Conservation (phyloP, 495 filamentous ascomycete species). For the Hyaloscypha variabilis region DNA sequence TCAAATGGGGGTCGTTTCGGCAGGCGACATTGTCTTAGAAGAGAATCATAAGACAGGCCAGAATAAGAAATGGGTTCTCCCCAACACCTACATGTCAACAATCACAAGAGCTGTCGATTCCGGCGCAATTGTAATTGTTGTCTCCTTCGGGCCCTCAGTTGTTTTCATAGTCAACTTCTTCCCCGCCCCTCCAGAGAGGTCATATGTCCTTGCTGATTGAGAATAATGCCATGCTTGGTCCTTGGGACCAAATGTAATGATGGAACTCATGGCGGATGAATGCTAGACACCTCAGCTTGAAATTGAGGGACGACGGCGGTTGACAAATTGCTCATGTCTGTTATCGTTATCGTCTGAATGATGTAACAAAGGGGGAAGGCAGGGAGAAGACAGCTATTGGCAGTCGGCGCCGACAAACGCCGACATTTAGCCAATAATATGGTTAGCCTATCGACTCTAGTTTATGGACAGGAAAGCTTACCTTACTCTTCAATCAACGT, state of each 20-base stretch:
- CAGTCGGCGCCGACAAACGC: no score
- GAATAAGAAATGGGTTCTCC: no score
- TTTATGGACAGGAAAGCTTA: no score
- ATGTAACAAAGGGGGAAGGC: neutral
- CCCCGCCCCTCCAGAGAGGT: constrained; percentile 9
- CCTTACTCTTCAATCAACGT: no score
- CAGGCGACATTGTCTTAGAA: no score
- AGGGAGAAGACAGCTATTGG: no score
- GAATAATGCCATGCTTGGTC: constrained; percentile 25
- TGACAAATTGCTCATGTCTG: neutral
- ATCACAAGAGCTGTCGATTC: constrained; percentile 52
- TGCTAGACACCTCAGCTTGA: neutral
- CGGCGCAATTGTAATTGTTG: constrained; percentile 44
- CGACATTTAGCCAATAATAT: no score
- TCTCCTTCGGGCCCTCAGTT: constrained; percentile 19
- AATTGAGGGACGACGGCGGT: neutral
- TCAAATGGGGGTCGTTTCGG: no score
- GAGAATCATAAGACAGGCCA: no score
- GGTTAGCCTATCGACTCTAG: no score
- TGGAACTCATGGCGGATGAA: constrained; percentile 13
- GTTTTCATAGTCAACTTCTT: constrained; percentile 22
- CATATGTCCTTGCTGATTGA: constrained; percentile 17
- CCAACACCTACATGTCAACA: constrained; percentile 65
- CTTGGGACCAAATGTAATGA: constrained; percentile 25
- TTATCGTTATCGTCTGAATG: neutral